Evolutionary conservation across 2,329 filamentous ascomycete species (phyloP), one percentile per base, ranked within the genome.

Genomic region (Tothia fuscella): DNA sequence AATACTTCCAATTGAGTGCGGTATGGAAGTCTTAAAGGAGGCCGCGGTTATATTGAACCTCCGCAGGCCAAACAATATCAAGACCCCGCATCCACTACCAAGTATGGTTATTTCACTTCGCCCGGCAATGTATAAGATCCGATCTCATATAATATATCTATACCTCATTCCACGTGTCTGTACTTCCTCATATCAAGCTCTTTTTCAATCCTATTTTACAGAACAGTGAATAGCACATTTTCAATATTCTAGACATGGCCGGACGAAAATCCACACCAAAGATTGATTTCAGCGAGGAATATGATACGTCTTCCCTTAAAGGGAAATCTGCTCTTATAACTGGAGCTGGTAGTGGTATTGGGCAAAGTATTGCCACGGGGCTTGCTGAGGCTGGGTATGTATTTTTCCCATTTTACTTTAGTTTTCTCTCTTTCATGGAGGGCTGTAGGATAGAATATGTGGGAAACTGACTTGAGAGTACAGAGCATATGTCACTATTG

Each of bases 401-500:
- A 26, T 37, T 6, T 24, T 37, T n/a, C n/a, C n/a, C n/a, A n/a
- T n/a, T n/a, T n/a, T n/a, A n/a, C 10, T 2, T 26, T 3, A 24
- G 20, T 2, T 24, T 2, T 6, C n/a, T 7, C 7, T 20, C 5
- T 7, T 34, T 7, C 16, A 17, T 3, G 32, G 16, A 35, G n/a
- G 30, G 19, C 14, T 26, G 19, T 25, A 21, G 4, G 14, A 5
- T 25, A 17, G 14, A 40, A 16, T 7, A 20, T 6, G 3, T 22
- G 13, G 16, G 28, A 14, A 19, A 16, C 16, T 16, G n/a, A 17
- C 10, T 19, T 41, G 24, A 20, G n/a, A 13, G 6, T 6, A 6
- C 24, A 53, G 51, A 3, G 53, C 49, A 9, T 51, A 50, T 44
- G 53, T 56, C 3, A 52, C 53, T 7, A 51, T 56, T 41, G 50